Evolutionary conservation across 768 basidiomycete genomes (phyloP), one percentile per base, ranked within the genome.

Genomic region (Agaricus blazei): DNA sequence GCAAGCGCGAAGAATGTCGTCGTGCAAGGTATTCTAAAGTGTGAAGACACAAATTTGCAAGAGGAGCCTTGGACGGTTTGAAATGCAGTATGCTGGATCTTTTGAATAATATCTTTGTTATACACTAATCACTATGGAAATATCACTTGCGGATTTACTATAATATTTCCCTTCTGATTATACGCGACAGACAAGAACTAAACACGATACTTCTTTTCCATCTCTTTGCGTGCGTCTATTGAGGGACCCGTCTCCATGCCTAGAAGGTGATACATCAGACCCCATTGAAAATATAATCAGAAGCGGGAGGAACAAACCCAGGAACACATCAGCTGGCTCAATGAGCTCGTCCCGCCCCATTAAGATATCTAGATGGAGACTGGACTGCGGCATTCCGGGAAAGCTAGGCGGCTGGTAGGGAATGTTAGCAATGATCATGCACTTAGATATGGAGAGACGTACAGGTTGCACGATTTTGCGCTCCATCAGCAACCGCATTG

Each of bases 401-500:
- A 89, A 80, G 59, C 84, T 85, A 2, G 83, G 78, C 62, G 75
- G 80, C 90, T 93, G 59, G 38, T 55, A 37, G 43, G 27, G 52
- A 38, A 23, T 15, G 48, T 41, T 24, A 55, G 24, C 49, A 48
- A 34, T 8, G 34, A 34, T 34, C 1, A 47, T 24, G 3, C 19
- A 52, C n/a, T 23, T 36, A 5, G 59, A 40, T 4, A 24, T 36
- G 15, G 14, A 38, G 40, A 31, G 6, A 74, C 87, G 60, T 63
- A 95, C 95, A 54, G 81, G 69, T 34, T 81, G 72, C 8, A 95
- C 91, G 41, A 94, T 80, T 75, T 87, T 88, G 65, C 93, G 83
- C 70, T 99, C 97, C 97, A 98, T 98, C 60, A 97, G 76, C 51
- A 84, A 75, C 29, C 95, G 82, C 70, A 96, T 82, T 1, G 97